phyloP scores from a whole-genome alignment of 2,329 filamentous ascomycete species.

The Rhinocladiella similis region DNA sequence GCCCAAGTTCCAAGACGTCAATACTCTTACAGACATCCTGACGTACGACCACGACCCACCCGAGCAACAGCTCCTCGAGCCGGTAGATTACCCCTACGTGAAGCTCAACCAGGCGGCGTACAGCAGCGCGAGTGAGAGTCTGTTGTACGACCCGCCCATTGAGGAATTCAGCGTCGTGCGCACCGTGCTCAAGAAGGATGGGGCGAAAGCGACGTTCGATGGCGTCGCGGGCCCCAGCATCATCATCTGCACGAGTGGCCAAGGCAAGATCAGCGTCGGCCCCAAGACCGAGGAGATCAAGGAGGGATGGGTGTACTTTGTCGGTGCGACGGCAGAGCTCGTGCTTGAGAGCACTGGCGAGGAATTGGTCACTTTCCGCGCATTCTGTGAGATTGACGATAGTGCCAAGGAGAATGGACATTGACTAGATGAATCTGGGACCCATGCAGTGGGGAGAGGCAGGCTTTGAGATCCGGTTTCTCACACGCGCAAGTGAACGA shows the following conservation, averaged over 20 bases:
- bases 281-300: conserved; percentile 73
- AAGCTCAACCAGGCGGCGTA: conserved; percentile 81
- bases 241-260: conserved; percentile 82
- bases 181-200: conserved; percentile 67
- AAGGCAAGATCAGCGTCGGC: conserved; percentile 81
- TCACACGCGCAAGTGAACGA: too few relatives aligned
- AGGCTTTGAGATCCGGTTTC: too few relatives aligned
- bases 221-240: conserved; percentile 86
- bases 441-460: neutral
- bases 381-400: conserved; percentile 78
- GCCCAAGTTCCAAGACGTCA: conserved; percentile 96
- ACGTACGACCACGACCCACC: conserved; percentile 97
- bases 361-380: conserved; percentile 85
- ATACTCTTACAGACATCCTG: conserved; percentile 83
- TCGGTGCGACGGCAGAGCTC: conserved; percentile 83
- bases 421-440: conserved; percentile 26
- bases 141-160: conserved; percentile 92
- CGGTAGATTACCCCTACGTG: conserved; percentile 80
- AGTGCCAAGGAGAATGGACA: conserved; percentile 37
- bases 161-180: conserved; percentile 92
- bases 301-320: conserved; percentile 76
- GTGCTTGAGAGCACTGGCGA: conserved; percentile 70
- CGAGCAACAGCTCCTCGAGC: conserved; percentile 88
- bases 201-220: conserved; percentile 85
- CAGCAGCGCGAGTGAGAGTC: conserved; percentile 68